Evolutionary conservation across 1,284 basidiomycete genomes (phyloP), one percentile per base, ranked within the genome.

Genomic region (Marasmius fiardii): DNA sequence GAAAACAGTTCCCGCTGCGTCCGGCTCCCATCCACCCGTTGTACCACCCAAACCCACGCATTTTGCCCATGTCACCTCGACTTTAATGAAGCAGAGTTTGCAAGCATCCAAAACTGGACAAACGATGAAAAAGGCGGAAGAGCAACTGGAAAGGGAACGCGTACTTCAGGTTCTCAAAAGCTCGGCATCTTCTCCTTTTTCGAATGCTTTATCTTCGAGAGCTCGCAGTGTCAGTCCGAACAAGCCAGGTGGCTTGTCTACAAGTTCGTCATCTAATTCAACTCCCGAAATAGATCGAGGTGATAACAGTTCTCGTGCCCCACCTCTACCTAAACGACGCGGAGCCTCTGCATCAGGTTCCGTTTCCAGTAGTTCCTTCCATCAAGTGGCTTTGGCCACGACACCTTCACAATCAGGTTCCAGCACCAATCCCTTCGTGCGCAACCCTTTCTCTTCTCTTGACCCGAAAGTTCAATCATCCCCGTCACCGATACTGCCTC

Each of bases 91-190:
- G 58, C 87, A 89, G 65, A 83, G 81, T 21, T 71, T 90, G 1
- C 81, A 86, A 54, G 88, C 88, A 2, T 84, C 79, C 53, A 86
- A 86, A 59, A 79, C 81, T 0, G 88, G 80, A 3, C 82, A 87
- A 65, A 78, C 77, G 7, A 72, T 88, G 67, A 88, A 88, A 67
- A 79, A 80, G 52, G 83, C 80, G 0, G 84, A 89, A 62, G 80
- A 81, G 47, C 76, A 80, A 58, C 72, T 87, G n/a, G 86, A 86
- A 65, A 78, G 81, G 59, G 83, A 86, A 64, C 75, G 87, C 18
- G 77, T 88, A n/a, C 70, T 88, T 55, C 81, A 85, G 63, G 83
- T 90, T 4, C 74, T 90, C 28, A 85, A 85, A 68, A 77, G 76
- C 61, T 76, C 73, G 53, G 66, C 71, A 34, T 57, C 60, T n/a